Evolutionary conservation across 2,329 filamentous ascomycete species (phyloP).

Genomic region (Monilinia laxa): DNA sequence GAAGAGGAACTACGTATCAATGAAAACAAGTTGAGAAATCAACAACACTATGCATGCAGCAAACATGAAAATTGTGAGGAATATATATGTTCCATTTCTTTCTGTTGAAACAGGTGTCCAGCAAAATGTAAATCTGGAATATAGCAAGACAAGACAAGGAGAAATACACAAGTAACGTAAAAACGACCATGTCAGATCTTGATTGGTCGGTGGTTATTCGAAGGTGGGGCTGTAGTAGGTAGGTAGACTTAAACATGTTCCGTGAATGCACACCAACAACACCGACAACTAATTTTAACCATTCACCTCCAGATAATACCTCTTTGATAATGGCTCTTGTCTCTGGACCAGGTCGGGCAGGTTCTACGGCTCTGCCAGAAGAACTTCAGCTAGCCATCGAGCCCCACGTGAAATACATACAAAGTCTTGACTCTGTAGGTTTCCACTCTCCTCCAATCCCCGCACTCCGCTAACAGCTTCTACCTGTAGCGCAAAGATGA

Average conservation of each 20-base stretch:
- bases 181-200: background rate
- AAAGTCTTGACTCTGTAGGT: constrained; percentile 81
- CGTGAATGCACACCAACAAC: background rate
- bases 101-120: background rate
- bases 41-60: background rate
- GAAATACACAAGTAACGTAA: background rate
- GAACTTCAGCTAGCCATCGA: constrained; percentile 41
- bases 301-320: background rate
- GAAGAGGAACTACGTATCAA: background rate
- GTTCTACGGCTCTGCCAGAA: constrained; percentile 31
- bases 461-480: constrained; percentile 38
- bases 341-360: constrained; percentile 38
- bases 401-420: constrained; percentile 85
- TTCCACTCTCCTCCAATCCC: constrained; percentile 28
- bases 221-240: background rate
- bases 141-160: no score
- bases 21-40: no score
- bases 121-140: background rate
- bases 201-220: background rate
- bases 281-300: background rate
- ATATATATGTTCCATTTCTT: background rate
- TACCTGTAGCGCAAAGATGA: constrained; percentile 74
- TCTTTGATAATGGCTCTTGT: constrained; percentile 38
- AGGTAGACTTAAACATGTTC: background rate
- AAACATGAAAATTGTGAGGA: background rate